A percentile compares a stretch with the other conserved stretches of the same genome.
Conservation (phyloP, 495 filamentous ascomycete species). For the Penicillium paradoxum region DNA sequence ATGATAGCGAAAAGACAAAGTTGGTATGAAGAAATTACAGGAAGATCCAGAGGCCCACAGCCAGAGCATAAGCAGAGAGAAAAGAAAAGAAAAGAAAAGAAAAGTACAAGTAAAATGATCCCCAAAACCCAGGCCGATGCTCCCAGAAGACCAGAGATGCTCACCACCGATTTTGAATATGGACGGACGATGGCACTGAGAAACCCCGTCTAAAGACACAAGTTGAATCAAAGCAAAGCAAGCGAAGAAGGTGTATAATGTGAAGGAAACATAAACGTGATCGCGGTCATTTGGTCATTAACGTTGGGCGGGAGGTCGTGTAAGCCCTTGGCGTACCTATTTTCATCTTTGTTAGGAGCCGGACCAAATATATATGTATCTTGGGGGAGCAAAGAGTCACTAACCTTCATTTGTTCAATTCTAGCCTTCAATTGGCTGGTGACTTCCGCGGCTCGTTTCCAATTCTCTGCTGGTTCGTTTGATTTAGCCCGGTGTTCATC, state of each 20-base stretch:
- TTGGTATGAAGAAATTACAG: slow-evolving; percentile 22
- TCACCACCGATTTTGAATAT: slow-evolving; percentile 8
- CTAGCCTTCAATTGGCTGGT: slow-evolving; percentile 94
- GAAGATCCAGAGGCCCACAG: slow-evolving; percentile 11
- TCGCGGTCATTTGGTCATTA: slow-evolving; percentile 33
- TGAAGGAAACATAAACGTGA: slow-evolving; percentile 18
- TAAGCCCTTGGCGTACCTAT: slow-evolving; percentile 43
- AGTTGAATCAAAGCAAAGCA: slow-evolving; percentile 10
- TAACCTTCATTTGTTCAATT: slow-evolving; percentile 84
- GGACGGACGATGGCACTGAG: slow-evolving; percentile 8
- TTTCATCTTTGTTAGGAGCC: slow-evolving; percentile 2
- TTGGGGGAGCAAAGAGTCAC: slow-evolving; percentile 15
- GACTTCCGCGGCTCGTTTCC: slow-evolving; percentile 97
- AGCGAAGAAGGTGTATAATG: slow-evolving; percentile 9
- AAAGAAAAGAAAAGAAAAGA: not conserved
- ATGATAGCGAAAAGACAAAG: not conserved
- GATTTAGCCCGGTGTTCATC: slow-evolving; percentile 34
- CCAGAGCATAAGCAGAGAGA: not conserved
- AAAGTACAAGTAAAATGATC: slow-evolving; percentile 15
- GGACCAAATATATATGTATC: not conserved
- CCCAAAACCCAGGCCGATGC: slow-evolving; percentile 13
- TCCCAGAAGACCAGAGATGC: slow-evolving; percentile 19
- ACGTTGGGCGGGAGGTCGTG: slow-evolving; percentile 36
- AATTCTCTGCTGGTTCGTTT: slow-evolving; percentile 75
- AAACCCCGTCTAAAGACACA: slow-evolving; percentile 18